Evolutionary conservation across 352 stramenopile genomes (phyloP), one percentile per base, ranked within the genome.

Genomic region (Elongisporangium anandrum): DNA sequence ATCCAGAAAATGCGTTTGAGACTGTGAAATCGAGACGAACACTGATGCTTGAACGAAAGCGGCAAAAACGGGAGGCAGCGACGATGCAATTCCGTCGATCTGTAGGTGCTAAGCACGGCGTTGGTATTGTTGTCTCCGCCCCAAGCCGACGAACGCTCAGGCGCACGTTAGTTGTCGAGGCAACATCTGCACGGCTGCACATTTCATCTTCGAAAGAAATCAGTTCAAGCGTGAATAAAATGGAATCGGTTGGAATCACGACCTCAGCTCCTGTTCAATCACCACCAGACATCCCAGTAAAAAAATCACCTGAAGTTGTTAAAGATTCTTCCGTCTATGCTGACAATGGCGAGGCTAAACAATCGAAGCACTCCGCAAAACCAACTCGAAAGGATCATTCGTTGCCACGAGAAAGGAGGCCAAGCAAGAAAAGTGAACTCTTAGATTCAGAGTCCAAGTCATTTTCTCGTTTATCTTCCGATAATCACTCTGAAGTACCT

Each of bases 11-110:
- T 15, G 22, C 19, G 4, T 79, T 79, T 29, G 63, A 64, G 38
- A 77, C 63, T 38, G 71, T 79, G 34, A 65, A 65, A 9, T 79
- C 71, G 8, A 57, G 69, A 45, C 49, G 69, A 58, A 52, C 63
- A 16, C 38, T 75, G 8, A 23, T 73, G 26, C 50, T 66, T 17
- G 71, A 77, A 20, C 63, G 55, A 38, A 72, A 69, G 48, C 56
- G 24, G 22, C 52, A 29, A 4, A 41, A 41, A 41, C 56, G 52
- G 54, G 59, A 59, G 55, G 50, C 16, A 51, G 55, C n/a, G 49
- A 64, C 34, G 22, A 58, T 45, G 48, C 48, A 52, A 26, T 2
- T 17, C 21, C 21, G 10, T 16, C 47, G 29, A 13, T 41, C 29
- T 41, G 29, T 8, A 41, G 5, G 29, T 15, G 29, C 9, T 4